Percentiles rank a stretch among this genome's conserved stretches.
Evolutionary conservation across 225 moss, liverwort and hornwort genomes (phyloP).

Genomic region (Climacium dendroides): DNA sequence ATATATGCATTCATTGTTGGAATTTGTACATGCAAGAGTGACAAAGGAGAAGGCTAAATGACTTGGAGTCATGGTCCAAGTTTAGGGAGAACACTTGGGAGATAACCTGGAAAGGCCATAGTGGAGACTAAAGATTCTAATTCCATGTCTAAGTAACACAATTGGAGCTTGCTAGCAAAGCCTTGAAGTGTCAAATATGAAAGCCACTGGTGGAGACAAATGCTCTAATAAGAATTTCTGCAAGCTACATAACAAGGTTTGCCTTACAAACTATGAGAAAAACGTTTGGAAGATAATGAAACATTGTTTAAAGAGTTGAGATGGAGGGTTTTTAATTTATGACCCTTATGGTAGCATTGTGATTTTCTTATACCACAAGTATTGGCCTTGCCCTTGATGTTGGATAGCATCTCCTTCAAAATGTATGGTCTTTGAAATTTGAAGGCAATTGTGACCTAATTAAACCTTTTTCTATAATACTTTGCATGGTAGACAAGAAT

Average conservation of each 20-base stretch:
- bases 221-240: accelerated
- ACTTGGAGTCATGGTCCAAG: not conserved
- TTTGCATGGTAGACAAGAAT: too few species aligned
- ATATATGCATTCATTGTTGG: not conserved
- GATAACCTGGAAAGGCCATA: not conserved
- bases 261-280: not conserved
- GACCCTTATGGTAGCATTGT: not conserved
- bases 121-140: not conserved
- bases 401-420: not conserved
- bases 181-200: not conserved
- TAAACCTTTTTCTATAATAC: not conserved
- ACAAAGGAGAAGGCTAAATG: not conserved
- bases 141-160: accelerated
- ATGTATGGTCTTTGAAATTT: not conserved
- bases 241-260: not conserved
- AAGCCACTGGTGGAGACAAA: not conserved
- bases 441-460: not conserved
- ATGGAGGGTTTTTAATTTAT: not conserved
- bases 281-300: not conserved
- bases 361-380: accelerated
- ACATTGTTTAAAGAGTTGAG: not conserved
- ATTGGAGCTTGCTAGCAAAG: not conserved
- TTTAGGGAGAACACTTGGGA: not conserved
- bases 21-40: not conserved
- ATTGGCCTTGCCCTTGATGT: not conserved